Conservation (phyloP, 2,329 filamentous ascomycete species). For the Penicillium expansum region DNA sequence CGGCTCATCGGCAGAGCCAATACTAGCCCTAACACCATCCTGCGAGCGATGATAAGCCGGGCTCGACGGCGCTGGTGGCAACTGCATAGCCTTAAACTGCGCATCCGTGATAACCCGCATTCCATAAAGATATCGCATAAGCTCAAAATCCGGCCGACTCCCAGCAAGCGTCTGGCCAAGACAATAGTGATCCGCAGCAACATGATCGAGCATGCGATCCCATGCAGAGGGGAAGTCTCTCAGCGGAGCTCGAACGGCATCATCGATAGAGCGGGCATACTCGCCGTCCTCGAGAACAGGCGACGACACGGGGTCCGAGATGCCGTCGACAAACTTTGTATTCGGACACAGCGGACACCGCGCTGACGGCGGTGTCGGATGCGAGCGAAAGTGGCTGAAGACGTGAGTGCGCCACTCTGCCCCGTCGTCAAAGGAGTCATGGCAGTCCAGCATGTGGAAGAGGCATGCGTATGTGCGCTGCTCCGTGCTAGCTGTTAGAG, state of each 20-base stretch:
- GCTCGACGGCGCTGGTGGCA: constrained; percentile 38
- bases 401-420: constrained; percentile 46
- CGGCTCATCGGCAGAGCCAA: constrained; percentile 42
- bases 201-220: constrained; percentile 44
- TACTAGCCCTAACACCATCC: constrained; percentile 35
- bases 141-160: constrained; percentile 42
- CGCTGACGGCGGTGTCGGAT: constrained; percentile 40
- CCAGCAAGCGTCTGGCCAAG: constrained; percentile 42
- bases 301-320: constrained; percentile 15
- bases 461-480: constrained; percentile 37
- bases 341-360: constrained; percentile 45
- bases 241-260: not conserved
- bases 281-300: not conserved
- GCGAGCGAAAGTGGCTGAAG: constrained; percentile 45
- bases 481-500: not conserved
- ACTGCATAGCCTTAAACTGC: constrained; percentile 45
- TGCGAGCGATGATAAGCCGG: constrained; percentile 39
- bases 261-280: not conserved
- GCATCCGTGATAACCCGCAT: constrained; percentile 43
- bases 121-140: constrained; percentile 47
- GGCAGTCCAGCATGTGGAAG: constrained; percentile 47
- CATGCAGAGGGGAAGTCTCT: constrained; percentile 33
- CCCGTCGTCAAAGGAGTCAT: constrained; percentile 38
- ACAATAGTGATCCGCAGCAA: constrained; percentile 42
- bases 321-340: constrained; percentile 20